Conservation (phyloP, 2,329 filamentous ascomycete species). For the Colletotrichum trifolii region DNA sequence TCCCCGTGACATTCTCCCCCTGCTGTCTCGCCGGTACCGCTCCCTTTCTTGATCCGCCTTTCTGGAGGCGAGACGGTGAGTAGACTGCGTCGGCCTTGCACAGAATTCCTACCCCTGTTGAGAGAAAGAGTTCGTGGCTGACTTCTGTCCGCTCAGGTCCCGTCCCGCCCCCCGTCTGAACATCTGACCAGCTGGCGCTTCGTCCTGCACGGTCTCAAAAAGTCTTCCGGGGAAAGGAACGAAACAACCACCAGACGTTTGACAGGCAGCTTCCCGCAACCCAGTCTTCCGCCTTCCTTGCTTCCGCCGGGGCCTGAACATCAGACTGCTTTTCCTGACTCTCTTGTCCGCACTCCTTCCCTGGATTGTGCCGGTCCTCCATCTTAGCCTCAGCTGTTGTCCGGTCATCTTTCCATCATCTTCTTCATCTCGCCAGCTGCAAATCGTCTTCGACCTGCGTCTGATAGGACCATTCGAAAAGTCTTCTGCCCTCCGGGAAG, state of each 20-base stretch:
- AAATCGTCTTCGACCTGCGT: slow-evolving; percentile 5
- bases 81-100: background rate
- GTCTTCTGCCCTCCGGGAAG: background rate
- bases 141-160: slow-evolving; percentile 16
- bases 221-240: slow-evolving; percentile 24
- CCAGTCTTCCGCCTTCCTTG: slow-evolving; percentile 22
- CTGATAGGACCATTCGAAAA: background rate
- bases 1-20: background rate
- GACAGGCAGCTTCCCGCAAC: slow-evolving; percentile 26
- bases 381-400: slow-evolving; percentile 8
- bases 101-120: background rate
- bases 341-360: background rate
- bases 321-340: slow-evolving; percentile 12
- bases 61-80: slow-evolving; percentile 1
- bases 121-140: slow-evolving; percentile 8
- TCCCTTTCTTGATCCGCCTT: slow-evolving; percentile 10
- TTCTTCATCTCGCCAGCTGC: slow-evolving; percentile 1
- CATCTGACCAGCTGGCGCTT: slow-evolving; percentile 2
- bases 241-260: slow-evolving; percentile 23
- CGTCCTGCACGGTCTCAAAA: slow-evolving; percentile 1
- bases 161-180: slow-evolving; percentile 1
- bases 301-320: slow-evolving; percentile 9
- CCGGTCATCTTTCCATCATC: background rate
- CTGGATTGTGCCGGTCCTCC: background rate
- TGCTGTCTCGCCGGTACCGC: background rate